Conservation (phyloP, 768 basidiomycete species). For the Crepidotus variabilis region DNA sequence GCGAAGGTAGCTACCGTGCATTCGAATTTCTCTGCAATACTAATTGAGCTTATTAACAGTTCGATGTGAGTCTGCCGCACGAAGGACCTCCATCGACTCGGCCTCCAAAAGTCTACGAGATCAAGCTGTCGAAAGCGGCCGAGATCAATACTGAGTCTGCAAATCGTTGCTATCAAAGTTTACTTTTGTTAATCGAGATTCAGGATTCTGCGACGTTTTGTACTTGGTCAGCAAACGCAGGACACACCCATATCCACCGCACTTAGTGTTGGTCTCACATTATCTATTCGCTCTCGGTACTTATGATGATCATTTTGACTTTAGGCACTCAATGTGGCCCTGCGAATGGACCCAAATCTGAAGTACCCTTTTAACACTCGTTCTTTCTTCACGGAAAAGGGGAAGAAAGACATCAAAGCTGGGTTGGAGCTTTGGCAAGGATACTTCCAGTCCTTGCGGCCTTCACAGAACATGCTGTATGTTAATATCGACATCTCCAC, state of each 20-base stretch:
- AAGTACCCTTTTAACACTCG: slow-evolving; percentile 71
- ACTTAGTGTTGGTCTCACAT: slow-evolving; percentile 45
- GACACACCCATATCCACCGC: slow-evolving; percentile 61
- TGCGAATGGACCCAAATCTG: slow-evolving; percentile 70
- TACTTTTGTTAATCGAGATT: background rate
- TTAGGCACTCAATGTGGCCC: slow-evolving; percentile 72
- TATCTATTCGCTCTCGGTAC: background rate
- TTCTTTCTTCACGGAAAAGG: slow-evolving; percentile 69
- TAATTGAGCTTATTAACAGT: slow-evolving; percentile 34
- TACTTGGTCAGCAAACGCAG: slow-evolving; percentile 56
- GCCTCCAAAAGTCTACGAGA: slow-evolving; percentile 65
- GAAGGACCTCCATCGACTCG: slow-evolving; percentile 21
- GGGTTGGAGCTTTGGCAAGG: slow-evolving; percentile 76
- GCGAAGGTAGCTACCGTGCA: slow-evolving; percentile 40
- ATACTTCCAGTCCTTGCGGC: slow-evolving; percentile 78
- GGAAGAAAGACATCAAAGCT: slow-evolving; percentile 45
- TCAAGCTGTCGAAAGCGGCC: slow-evolving; percentile 57
- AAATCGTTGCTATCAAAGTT: background rate
- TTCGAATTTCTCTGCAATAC: background rate
- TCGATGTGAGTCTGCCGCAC: slow-evolving; percentile 52
- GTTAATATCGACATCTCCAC: slow-evolving; percentile 81
- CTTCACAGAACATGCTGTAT: slow-evolving; percentile 57
- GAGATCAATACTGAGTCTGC: slow-evolving; percentile 33
- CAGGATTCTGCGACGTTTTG: slow-evolving; percentile 61
- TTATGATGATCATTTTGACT: background rate